A percentile compares a stretch with the other conserved stretches of the same genome.
These are phyloP conservation scores for Epichloe baconii DNA, from an alignment of 2,329 filamentous ascomycete species.

Conservation along the genomic window DNA sequence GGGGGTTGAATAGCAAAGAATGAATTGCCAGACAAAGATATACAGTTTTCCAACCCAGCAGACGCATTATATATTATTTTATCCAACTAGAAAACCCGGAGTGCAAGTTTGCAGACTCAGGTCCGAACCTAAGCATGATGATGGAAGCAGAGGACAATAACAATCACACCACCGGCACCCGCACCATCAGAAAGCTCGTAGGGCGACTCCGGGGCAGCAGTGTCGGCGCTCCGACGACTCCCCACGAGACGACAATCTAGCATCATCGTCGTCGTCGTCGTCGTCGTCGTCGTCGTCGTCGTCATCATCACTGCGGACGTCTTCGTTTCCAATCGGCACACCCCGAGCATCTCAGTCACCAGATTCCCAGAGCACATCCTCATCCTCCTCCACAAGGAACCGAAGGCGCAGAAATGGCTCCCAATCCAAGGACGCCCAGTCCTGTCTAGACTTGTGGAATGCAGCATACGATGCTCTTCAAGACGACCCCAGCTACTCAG, in stretches of 20 bases:
- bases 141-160: background rate
- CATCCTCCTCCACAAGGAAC: background rate
- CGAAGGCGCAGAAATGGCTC: background rate
- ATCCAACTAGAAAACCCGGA: too few species aligned
- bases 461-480: conserved; percentile 21
- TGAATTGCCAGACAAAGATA: background rate
- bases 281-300: background rate
- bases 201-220: conserved; percentile 7
- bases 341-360: background rate
- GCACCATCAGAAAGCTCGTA: conserved; percentile 6
- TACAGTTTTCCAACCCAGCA: background rate
- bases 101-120: background rate
- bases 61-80: background rate
- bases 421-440: background rate
- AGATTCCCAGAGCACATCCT: background rate
- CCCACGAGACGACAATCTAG: background rate
- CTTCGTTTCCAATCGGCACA: background rate
- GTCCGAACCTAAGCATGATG: background rate
- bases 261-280: background rate
- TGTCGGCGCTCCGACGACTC: background rate
- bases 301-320: background rate
- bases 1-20: background rate
- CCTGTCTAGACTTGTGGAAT: conserved; percentile 21
- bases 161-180: background rate
- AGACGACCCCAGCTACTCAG: conserved; percentile 15